Conservation (phyloP, 2,329 filamentous ascomycete genomes). For the Elsinoe fawcettii region DNA sequence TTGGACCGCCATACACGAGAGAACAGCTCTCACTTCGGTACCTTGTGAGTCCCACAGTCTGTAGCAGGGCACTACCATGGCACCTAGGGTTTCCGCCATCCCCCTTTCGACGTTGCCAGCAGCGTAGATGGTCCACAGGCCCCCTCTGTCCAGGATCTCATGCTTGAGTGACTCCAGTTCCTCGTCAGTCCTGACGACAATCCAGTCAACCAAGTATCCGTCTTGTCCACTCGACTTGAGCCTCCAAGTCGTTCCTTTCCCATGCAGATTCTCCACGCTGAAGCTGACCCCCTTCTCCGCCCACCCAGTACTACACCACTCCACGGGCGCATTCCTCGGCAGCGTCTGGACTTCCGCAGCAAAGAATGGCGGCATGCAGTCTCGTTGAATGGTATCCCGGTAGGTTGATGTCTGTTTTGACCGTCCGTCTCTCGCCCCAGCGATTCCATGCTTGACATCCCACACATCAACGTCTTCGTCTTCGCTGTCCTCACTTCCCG, state of each 20-base stretch:
- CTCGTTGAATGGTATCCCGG: slow-evolving; percentile 20
- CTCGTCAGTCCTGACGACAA: background rate
- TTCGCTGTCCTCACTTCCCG: slow-evolving; percentile 42
- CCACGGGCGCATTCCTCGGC: slow-evolving; percentile 64
- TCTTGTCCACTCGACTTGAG: background rate
- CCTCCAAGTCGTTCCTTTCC: background rate
- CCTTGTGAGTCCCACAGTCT: slow-evolving; percentile 4
- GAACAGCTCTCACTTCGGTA: background rate
- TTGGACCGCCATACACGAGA: background rate
- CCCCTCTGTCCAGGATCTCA: background rate
- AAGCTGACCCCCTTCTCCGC: background rate
- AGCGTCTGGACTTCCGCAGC: slow-evolving; percentile 68
- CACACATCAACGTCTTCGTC: slow-evolving; percentile 55
- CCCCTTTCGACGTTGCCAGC: background rate
- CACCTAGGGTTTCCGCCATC: background rate
- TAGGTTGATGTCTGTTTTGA: slow-evolving; percentile 29
- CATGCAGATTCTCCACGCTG: background rate
- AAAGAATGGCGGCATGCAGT: slow-evolving; percentile 57
- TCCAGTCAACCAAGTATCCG: background rate
- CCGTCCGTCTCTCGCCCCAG: slow-evolving; percentile 13
- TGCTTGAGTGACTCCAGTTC: background rate
- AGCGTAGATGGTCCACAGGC: background rate
- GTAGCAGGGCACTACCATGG: slow-evolving; percentile 1
- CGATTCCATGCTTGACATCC: slow-evolving; percentile 48
- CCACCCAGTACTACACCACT: slow-evolving; percentile 52